A percentile compares a stretch with the other conserved stretches of the same genome.
These are phyloP conservation scores for Thelephora terrestris DNA, from an alignment of 1,284 basidiomycete species.

Conservation along the genomic window DNA sequence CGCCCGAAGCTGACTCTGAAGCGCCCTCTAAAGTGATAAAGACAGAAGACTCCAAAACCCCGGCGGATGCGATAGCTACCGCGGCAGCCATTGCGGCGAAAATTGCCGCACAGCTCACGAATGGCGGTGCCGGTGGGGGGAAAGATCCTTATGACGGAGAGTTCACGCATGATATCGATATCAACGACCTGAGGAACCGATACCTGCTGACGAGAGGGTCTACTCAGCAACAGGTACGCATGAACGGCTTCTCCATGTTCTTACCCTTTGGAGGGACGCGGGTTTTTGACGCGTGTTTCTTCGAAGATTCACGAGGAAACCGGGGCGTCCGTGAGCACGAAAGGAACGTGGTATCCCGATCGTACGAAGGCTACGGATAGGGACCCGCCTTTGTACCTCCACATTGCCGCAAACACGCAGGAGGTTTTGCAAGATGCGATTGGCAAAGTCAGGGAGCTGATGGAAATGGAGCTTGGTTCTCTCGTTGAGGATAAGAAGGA, in stretches of 20 bases:
- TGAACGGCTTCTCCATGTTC: constrained; percentile 7
- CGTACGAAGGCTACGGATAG: constrained; percentile 79
- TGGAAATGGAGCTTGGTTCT: constrained; percentile 78
- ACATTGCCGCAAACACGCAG: constrained; percentile 78
- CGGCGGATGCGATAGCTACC: constrained; percentile 72
- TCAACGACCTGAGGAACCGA: constrained; percentile 94
- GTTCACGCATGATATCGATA: constrained; percentile 88
- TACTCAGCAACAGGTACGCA: constrained; percentile 81
- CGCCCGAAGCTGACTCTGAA: constrained; percentile 31
- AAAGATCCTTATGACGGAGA: constrained; percentile 73
- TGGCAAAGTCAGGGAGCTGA: constrained; percentile 78
- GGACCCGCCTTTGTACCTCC: constrained; percentile 92
- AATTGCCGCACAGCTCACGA: constrained; percentile 78
- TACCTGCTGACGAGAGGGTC: constrained; percentile 92
- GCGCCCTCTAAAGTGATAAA: constrained; percentile 36
- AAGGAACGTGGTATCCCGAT: constrained; percentile 93
- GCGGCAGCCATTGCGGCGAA: constrained; percentile 85
- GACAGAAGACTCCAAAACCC: constrained; percentile 49
- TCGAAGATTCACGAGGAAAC: constrained; percentile 80
- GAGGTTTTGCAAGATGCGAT: constrained; percentile 77
- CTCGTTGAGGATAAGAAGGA: constrained; percentile 81
- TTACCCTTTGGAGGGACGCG: constrained; percentile 2
- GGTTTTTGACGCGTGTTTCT: constrained; percentile 1
- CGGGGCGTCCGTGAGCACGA: constrained; percentile 83
- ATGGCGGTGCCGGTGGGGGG: constrained; percentile 29